Base-by-base conservation (phyloP, 225 moss, liverwort and hornwort genomes). In the Anthoceros angustus region DNA sequence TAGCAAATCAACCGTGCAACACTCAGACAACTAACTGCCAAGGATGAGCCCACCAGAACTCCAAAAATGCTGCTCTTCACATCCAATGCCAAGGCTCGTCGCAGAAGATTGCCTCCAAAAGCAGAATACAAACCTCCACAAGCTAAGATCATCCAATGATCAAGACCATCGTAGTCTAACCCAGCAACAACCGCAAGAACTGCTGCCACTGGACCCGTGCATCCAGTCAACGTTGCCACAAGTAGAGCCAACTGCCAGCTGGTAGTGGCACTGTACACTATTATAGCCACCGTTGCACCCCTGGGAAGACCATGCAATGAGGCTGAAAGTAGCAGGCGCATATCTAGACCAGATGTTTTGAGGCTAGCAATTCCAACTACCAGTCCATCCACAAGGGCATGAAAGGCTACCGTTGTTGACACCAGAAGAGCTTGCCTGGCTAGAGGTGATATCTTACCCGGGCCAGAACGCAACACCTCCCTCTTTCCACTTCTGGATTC, bases 301-400 rank as follows among this genome's bases (percentile, higher is more conserved):
- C 86, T 82, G 0, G 95, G 80, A 43, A 98, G 67, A 41, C 86
- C 88, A 61, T 89, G 91, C 25, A 91, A 72, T 43, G 80, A 82
- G 60, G 83, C 84, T 61, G 84, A 85, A 75, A 82, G 76, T 16
- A 78, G 61, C 20, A 83, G 73, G 65, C 71, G 71, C 16, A 64
- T 67, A 24, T 12, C 41, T 38, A 69, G 63, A 55, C 64, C 76
- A 40, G 78, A 82, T 21, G 83, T 74, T 69, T 73, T 77, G 5
- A 74, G 68, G 65, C 75, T 75, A 15, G 77, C 82, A 70, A 83
- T 77, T 6, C 82, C 82, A 72, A 91, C 72, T 0, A 70, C 85
- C 70, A 76, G 20, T 32, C 85, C 85, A 66, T 85, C 85, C 20
- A 65, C 67, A 43, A 85, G 76, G 43, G 77, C 50, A 63, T 80